Conservation (phyloP, 805 yeast genomes). For the Myxozyma melibiosi region DNA sequence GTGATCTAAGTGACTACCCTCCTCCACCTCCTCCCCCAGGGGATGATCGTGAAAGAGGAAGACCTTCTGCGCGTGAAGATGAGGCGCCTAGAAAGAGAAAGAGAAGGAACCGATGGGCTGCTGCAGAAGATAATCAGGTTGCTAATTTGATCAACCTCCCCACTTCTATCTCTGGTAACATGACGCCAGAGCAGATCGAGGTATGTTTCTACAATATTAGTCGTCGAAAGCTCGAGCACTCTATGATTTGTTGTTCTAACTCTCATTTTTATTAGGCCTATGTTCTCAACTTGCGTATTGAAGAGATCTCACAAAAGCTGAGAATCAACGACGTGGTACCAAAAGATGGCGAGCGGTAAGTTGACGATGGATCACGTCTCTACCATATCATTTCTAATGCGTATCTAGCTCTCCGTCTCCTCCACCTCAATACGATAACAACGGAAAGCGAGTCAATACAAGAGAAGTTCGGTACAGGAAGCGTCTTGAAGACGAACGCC, state of each 20-base stretch:
- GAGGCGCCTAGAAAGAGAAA: constrained; percentile 26
- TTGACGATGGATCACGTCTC: not conserved
- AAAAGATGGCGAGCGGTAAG: constrained; percentile 50
- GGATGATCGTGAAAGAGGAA: constrained; percentile 10
- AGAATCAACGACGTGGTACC: constrained; percentile 52
- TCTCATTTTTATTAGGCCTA: constrained; percentile 50
- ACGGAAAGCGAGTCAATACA: constrained; percentile 85
- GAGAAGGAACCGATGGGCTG: constrained; percentile 40
- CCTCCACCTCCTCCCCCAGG: constrained; percentile 30
- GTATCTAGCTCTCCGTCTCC: constrained; percentile 70
- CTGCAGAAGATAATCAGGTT: constrained; percentile 38
- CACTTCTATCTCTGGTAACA: constrained; percentile 48
- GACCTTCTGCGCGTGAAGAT: constrained; percentile 9
- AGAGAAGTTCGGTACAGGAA: constrained; percentile 66
- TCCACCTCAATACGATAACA: constrained; percentile 82
- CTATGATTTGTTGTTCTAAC: not conserved
- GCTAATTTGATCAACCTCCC: constrained; percentile 43
- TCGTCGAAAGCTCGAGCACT: too few species aligned
- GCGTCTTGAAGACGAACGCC: constrained; percentile 75
- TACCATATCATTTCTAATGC: not conserved
- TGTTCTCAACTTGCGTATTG: constrained; percentile 65
- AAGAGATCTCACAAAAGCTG: constrained; percentile 71
- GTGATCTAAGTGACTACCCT: not conserved
- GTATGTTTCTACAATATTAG: constrained; percentile 40
- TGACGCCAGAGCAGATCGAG: constrained; percentile 78